Percentiles rank a stretch among this genome's conserved stretches.
phyloP scores from a whole-genome alignment of 306 rosid species.

The Castanea crenata region DNA sequence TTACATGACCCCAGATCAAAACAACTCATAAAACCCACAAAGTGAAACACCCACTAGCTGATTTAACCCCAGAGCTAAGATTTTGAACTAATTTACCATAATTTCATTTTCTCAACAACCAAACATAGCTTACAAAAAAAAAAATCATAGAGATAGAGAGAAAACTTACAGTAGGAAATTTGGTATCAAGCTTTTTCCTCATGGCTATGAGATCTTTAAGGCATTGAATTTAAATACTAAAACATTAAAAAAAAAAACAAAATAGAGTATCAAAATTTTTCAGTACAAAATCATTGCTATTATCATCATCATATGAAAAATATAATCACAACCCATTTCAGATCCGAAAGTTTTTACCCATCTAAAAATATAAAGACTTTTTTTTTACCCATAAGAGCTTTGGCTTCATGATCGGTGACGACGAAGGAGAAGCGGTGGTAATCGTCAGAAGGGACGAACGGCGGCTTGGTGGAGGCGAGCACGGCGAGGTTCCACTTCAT shows the following conservation, averaged over 20 bases:
- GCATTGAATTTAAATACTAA: conserved; percentile 19
- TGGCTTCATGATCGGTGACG: too few species aligned
- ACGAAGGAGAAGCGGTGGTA: too few species aligned
- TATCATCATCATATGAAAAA: too few species aligned
- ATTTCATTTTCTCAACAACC: conserved; percentile 7
- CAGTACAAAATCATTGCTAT: too few species aligned
- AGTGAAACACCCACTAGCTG: neutral
- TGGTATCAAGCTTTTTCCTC: conserved; percentile 98
- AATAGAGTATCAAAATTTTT: too few species aligned
- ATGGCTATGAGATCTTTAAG: conserved; percentile 48
- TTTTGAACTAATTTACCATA: neutral
- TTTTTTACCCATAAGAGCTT: too few species aligned
- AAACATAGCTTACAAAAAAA: conserved; percentile 8
- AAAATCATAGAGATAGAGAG: neutral
- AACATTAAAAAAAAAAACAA: conserved; percentile 8
- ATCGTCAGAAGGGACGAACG: too few species aligned
- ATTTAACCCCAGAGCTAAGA: neutral
- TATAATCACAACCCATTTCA: too few species aligned
- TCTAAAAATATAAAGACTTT: too few species aligned
- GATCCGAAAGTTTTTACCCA: too few species aligned
- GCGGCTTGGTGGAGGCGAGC: too few species aligned
- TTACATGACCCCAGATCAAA: neutral
- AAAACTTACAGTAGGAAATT: conserved; percentile 88
- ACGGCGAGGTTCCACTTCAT: too few species aligned
- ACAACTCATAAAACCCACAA: neutral